Evolutionary conservation across 2,329 filamentous ascomycete species (phyloP).

Genomic region (Colletotrichum sp.): DNA sequence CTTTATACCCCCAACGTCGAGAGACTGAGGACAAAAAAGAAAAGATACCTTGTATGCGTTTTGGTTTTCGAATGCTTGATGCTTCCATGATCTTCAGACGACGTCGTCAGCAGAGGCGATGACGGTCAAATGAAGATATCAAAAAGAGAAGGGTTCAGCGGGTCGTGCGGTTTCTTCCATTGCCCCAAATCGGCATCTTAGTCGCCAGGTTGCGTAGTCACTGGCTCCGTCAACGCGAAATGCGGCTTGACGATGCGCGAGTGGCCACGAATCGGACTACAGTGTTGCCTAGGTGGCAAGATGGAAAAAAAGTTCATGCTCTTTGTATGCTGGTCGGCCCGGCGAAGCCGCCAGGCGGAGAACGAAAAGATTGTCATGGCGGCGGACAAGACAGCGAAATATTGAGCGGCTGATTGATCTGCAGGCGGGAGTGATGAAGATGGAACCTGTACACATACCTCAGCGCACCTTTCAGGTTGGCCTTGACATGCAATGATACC

Average conservation of each 20-base stretch:
- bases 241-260: not conserved
- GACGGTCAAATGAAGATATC: not conserved
- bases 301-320: not conserved
- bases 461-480: slow-evolving; percentile 2
- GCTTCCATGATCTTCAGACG: not conserved
- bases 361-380: slow-evolving; percentile 7
- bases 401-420: slow-evolving; percentile 5
- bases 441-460: slow-evolving; percentile 1
- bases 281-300: not conserved
- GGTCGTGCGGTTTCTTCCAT: not conserved
- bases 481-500: slow-evolving; percentile 26
- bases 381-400: not conserved
- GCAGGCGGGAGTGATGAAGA: not conserved
- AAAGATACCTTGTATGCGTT: slow-evolving; percentile 21
- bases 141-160: slow-evolving; percentile 12
- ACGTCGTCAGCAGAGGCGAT: not conserved
- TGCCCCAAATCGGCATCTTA: not conserved
- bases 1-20: slow-evolving; percentile 24
- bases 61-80: slow-evolving; percentile 6
- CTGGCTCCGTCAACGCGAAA: not conserved
- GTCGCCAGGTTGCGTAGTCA: not conserved
- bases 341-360: not conserved
- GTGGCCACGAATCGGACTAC: not conserved
- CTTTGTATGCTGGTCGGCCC: not conserved
- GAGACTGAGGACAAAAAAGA: slow-evolving; percentile 21